Percentiles rank a stretch among this genome's conserved stretches.
phyloP scores from a whole-genome alignment of 78 protist genomes.

The Polysphondylium violaceum region DNA sequence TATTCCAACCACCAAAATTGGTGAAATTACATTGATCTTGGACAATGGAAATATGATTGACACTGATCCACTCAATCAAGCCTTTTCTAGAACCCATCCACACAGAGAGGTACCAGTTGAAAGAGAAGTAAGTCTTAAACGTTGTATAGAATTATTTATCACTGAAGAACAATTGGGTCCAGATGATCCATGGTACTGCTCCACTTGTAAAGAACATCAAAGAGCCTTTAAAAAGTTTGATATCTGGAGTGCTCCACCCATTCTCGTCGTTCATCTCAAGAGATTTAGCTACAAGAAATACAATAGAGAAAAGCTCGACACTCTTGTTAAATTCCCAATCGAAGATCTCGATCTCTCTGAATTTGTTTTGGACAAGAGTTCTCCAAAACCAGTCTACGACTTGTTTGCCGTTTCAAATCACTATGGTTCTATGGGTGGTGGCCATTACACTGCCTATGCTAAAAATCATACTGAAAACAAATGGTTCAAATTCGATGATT shows the following conservation, averaged over 20 bases:
- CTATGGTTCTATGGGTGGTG: constrained; percentile 93
- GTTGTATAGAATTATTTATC: constrained; percentile 75
- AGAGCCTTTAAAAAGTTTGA: constrained; percentile 90
- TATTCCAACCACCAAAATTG: constrained; percentile 1
- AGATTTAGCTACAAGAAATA: constrained; percentile 86
- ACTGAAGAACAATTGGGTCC: constrained; percentile 67
- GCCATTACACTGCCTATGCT: constrained; percentile 97
- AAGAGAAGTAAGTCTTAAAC: constrained; percentile 17
- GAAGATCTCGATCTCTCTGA: constrained; percentile 84
- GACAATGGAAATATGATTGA: constrained; percentile 36
- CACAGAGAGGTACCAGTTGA: constrained; percentile 16
- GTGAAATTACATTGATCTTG: constrained; percentile 10
- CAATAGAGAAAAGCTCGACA: constrained; percentile 86
- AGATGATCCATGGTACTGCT: constrained; percentile 89
- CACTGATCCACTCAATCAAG: not conserved
- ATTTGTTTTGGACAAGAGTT: constrained; percentile 30
- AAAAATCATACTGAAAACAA: constrained; percentile 59
- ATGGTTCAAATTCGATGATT: constrained; percentile 91
- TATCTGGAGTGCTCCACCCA: constrained; percentile 93
- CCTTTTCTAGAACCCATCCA: not conserved
- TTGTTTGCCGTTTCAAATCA: constrained; percentile 94
- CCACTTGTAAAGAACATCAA: constrained; percentile 75
- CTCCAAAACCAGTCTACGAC: constrained; percentile 83
- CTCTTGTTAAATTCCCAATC: constrained; percentile 88
- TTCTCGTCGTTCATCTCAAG: constrained; percentile 94